A percentile compares a stretch with the other conserved stretches of the same genome.
phyloP scores from a whole-genome alignment of 2,329 filamentous ascomycete genomes.

The Hortaea werneckii region DNA sequence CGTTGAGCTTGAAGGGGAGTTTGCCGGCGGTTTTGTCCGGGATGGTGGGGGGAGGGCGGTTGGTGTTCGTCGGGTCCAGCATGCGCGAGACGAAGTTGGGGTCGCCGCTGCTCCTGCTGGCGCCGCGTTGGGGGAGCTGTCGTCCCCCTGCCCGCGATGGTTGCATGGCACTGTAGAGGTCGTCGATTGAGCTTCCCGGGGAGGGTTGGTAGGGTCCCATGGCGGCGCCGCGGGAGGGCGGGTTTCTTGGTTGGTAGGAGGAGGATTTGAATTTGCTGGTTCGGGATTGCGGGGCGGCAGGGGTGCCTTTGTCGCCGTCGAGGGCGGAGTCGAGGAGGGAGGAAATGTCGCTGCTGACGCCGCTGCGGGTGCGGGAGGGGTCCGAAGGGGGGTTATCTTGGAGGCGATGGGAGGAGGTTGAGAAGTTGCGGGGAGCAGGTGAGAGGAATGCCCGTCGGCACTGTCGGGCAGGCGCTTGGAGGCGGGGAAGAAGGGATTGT shows the following conservation, averaged over 20 bases:
- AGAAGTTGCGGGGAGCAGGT: too few species aligned
- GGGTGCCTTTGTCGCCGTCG: slow-evolving; percentile 19
- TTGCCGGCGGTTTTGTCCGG: not conserved
- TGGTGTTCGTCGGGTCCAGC: slow-evolving; percentile 2
- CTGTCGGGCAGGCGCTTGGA: too few species aligned
- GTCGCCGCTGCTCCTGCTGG: not conserved
- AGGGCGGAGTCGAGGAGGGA: slow-evolving; percentile 21
- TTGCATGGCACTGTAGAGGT: slow-evolving; percentile 3
- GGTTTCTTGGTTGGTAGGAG: slow-evolving; percentile 2
- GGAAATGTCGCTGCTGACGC: slow-evolving; percentile 12
- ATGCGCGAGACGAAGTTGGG: not conserved
- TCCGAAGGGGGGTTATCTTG: too few species aligned
- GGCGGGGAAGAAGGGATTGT: too few species aligned
- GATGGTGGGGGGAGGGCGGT: not conserved
- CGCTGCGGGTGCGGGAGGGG: not conserved
- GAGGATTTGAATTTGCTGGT: slow-evolving; percentile 20
- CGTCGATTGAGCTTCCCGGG: slow-evolving; percentile 7
- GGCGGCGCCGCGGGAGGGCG: not conserved
- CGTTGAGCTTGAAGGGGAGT: slow-evolving; percentile 25
- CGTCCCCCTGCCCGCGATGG: not conserved
- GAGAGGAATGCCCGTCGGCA: too few species aligned
- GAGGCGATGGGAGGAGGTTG: too few species aligned
- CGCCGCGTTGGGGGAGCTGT: not conserved
- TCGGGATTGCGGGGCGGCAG: slow-evolving; percentile 13
- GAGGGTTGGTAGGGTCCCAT: slow-evolving; percentile 1